Conservation (phyloP, 306 rosid species). For the Gynostemma pentaphyllum region DNA sequence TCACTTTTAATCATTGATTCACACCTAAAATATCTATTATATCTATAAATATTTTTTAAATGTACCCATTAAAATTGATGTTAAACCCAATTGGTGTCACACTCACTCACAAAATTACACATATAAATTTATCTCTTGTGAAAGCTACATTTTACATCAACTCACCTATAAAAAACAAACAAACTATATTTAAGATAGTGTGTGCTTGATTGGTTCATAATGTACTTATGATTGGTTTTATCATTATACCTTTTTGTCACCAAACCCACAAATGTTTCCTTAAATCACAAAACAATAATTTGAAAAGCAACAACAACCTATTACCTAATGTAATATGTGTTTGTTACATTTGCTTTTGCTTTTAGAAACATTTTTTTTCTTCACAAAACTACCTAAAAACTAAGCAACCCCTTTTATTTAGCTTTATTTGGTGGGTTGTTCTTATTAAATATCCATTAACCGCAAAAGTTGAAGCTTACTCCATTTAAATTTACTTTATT, state of each 20-base stretch:
- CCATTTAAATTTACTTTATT: too few relatives aligned
- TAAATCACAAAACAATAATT: constrained; percentile 30
- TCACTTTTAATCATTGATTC: too few relatives aligned
- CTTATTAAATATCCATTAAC: not conserved
- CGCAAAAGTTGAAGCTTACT: not conserved
- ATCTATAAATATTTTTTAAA: too few relatives aligned
- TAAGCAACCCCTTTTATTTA: not conserved
- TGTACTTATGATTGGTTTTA: not conserved
- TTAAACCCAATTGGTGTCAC: not conserved
- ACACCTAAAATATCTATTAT: too few relatives aligned
- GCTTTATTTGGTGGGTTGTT: not conserved
- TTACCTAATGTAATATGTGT: constrained; percentile 41
- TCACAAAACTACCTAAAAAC: not conserved
- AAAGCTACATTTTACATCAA: constrained; percentile 5
- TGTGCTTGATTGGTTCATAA: constrained; percentile 1
- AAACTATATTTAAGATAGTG: not conserved
- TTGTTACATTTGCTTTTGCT: constrained; percentile 20
- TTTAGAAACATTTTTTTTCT: constrained; percentile 20
- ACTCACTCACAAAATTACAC: not conserved
- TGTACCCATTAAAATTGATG: not conserved
- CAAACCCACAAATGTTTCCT: constrained; percentile 27
- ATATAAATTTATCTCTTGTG: not conserved
- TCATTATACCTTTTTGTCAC: constrained; percentile 1
- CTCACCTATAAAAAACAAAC: not conserved
- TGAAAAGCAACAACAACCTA: constrained; percentile 52